Evolutionary conservation across 495 filamentous ascomycete genomes (phyloP).

Genomic region (Aspergillus bertholletiae): DNA sequence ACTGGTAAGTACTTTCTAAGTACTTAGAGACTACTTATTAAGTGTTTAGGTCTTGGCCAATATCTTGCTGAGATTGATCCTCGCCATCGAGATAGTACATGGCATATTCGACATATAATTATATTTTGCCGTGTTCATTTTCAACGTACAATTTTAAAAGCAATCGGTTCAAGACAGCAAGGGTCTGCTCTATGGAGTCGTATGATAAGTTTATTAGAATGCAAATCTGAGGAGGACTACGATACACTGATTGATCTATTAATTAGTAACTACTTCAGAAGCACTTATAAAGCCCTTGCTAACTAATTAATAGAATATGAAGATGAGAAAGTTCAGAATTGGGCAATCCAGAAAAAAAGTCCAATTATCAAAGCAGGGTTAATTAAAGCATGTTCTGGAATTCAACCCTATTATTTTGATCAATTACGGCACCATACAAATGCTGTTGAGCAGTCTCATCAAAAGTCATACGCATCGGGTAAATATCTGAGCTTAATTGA

Average conservation of each 20-base stretch:
- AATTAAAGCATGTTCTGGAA: too few relatives aligned
- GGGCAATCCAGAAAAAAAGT: conserved; percentile 9
- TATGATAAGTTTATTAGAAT: conserved; percentile 6
- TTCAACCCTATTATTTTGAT: conserved; percentile 11
- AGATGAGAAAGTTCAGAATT: conserved; percentile 2
- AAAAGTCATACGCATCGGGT: conserved; percentile 8
- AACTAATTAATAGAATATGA: conserved; percentile 10
- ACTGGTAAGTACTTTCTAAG: conserved; percentile 2
- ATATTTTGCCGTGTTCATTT: conserved; percentile 7
- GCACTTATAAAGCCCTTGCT: conserved; percentile 1
- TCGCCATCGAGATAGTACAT: background rate
- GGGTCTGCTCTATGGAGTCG: conserved; percentile 1
- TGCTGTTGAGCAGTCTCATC: conserved; percentile 13
- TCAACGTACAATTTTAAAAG: background rate
- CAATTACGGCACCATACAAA: conserved; percentile 7
- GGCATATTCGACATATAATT: conserved; percentile 2
- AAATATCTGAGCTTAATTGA: conserved; percentile 5
- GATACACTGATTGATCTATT: conserved; percentile 1
- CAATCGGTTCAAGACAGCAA: conserved; percentile 1
- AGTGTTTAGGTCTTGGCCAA: conserved; percentile 1
- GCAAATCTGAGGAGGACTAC: conserved; percentile 5
- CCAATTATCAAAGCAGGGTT: conserved; percentile 5
- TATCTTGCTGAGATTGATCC: conserved; percentile 6
- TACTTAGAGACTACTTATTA: background rate
- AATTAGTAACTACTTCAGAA: conserved; percentile 2